phyloP scores from a whole-genome alignment of 2,329 filamentous ascomycete genomes.

The Pseudogymnoascus sp. region DNA sequence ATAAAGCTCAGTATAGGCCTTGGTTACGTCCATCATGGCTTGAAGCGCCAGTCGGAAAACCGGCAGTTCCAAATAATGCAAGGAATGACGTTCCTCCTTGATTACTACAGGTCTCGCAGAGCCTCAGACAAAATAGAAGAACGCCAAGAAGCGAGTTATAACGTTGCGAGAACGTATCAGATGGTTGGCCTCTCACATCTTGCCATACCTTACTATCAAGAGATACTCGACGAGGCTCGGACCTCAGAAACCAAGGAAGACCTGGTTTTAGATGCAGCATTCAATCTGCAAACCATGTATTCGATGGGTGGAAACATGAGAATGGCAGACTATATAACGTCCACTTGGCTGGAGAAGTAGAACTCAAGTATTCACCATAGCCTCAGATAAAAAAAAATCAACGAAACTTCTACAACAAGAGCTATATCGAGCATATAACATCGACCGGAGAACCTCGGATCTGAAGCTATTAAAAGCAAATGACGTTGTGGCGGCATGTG shows the following conservation, averaged over 20 bases:
- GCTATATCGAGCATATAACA: not conserved
- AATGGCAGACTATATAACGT: constrained; percentile 53
- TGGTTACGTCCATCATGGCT: constrained; percentile 78
- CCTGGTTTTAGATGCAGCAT: constrained; percentile 64
- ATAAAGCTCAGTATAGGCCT: constrained; percentile 76
- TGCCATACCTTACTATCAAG: constrained; percentile 63
- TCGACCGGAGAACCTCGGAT: not conserved
- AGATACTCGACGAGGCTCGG: constrained; percentile 36
- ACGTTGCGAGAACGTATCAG: constrained; percentile 70
- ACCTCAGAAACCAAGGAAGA: constrained; percentile 39
- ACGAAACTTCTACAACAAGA: not conserved
- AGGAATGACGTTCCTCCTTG: constrained; percentile 71
- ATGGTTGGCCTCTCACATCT: constrained; percentile 65
- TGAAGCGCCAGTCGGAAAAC: constrained; percentile 87
- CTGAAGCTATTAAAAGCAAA: not conserved
- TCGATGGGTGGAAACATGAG: constrained; percentile 55
- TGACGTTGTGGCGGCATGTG: not conserved
- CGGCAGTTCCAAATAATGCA: constrained; percentile 82
- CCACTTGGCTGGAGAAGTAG: constrained; percentile 43
- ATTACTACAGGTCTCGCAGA: constrained; percentile 59
- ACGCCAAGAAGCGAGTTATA: constrained; percentile 73
- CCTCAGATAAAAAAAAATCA: not conserved
- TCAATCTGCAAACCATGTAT: constrained; percentile 63
- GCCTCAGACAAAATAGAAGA: constrained; percentile 33
- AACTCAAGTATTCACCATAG: constrained; percentile 28